phyloP scores from a whole-genome alignment of 768 basidiomycete genomes.

The Psilocybe sp. region DNA sequence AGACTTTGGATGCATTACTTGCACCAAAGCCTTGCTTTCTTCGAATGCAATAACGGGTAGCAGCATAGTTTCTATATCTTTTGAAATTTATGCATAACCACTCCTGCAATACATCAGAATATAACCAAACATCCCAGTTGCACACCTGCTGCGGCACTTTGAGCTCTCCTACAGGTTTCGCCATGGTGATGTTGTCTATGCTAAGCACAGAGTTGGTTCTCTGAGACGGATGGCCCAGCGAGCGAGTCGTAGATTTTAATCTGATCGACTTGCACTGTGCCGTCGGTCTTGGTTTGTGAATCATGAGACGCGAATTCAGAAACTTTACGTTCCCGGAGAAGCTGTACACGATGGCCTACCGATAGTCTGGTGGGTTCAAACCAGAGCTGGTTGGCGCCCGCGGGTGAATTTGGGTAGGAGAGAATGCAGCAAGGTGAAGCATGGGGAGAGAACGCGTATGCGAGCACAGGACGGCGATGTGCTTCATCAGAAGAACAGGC shows the following conservation, averaged over 20 bases:
- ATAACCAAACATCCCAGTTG: conserved; percentile 65
- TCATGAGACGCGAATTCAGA: neutral
- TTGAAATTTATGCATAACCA: neutral
- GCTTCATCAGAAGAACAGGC: too few relatives aligned
- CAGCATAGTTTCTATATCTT: too few relatives aligned
- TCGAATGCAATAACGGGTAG: too few relatives aligned
- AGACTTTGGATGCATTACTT: too few relatives aligned
- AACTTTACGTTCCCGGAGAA: conserved; percentile 53
- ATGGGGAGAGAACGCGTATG: neutral
- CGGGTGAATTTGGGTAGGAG: neutral
- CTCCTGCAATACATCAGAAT: neutral
- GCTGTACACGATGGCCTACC: conserved; percentile 77
- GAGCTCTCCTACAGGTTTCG: conserved; percentile 87
- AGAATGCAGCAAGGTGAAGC: neutral
- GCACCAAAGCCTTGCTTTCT: too few relatives aligned
- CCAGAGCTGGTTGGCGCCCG: neutral
- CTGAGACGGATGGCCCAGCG: conserved; percentile 84
- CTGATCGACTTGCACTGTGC: conserved; percentile 62
- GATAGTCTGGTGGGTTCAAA: conserved; percentile 49
- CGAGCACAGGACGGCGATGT: too few relatives aligned
- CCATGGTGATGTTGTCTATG: conserved; percentile 98
- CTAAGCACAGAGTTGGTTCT: conserved; percentile 88
- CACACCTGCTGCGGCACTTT: conserved; percentile 85
- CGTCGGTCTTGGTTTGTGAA: conserved; percentile 69
- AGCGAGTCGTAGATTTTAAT: conserved; percentile 83